Evolutionary conservation across 805 yeast species (phyloP), one percentile per base, ranked within the genome.

Genomic region (Candida silvicultrix): DNA sequence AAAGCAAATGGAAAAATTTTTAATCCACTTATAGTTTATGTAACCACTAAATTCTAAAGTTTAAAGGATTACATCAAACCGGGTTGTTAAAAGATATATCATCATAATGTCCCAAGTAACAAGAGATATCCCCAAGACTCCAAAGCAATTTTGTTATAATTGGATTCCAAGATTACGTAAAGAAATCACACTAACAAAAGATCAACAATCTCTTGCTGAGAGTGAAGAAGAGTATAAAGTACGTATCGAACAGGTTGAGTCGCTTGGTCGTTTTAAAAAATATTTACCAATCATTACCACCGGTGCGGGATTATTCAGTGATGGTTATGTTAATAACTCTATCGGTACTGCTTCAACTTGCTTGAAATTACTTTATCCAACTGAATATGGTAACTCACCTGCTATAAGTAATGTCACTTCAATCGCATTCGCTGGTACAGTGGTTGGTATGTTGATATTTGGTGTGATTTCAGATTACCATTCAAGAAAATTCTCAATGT

Each of bases 301-400:
- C 1, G 97, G 97, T 51, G 94, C 96, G 0, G 97, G 97, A 45
- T 73, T 90, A 40, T 89, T 90, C 66, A 83, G 95, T 34, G 98
- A 92, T 66, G 97, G 97, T 45, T 90, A 89, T 62, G 84, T 88
- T 49, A 89, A 89, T 64, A 88, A 87, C 67, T 81, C 94, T 44
- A 85, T 88, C 47, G 77, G 87, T 48, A 76, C 94, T 10, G 95
- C 84, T 16, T 74, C 83, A 32, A 80, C 90, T 16, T 81, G 90
- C 69, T 71, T 90, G 51, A 63, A 74, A 16, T 67, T 60, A 3
- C 70, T 90, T 35, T 90, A 90, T 61, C 88, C 88, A 29, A 62
- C 64, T 0, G 78, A 75, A 54, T 83, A 83, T 58, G 63, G 78
- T 3, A 53, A 72, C 7, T 86, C 95, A 0, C 62, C 64, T 38